Evolutionary conservation across 768 basidiomycete genomes (phyloP).

Genomic region (Rhodotorula kratochvilovae): DNA sequence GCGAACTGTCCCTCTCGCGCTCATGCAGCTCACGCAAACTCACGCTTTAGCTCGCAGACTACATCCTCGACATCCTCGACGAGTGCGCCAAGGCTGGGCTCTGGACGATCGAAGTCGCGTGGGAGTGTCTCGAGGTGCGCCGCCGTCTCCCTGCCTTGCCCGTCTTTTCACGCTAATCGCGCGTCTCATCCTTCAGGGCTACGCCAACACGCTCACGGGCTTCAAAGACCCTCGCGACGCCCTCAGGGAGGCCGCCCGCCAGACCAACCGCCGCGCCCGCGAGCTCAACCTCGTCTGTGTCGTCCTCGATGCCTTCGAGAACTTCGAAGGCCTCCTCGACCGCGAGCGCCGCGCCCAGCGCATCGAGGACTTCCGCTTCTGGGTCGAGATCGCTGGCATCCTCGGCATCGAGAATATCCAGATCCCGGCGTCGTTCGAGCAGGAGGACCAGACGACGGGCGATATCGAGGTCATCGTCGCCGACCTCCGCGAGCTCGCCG

Average conservation of each 20-base stretch:
- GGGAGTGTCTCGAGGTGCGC: conserved; percentile 8
- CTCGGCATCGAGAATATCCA: conserved; percentile 13
- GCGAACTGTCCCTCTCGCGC: too few species aligned
- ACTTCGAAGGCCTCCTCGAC: conserved; percentile 3
- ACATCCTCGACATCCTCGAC: conserved; percentile 10
- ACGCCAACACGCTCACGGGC: conserved; percentile 4
- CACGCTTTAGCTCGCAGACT: too few species aligned
- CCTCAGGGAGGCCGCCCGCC: conserved; percentile 12
- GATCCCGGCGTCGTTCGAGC: conserved; percentile 17
- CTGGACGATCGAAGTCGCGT: conserved; percentile 13
- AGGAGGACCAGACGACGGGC: not conserved
- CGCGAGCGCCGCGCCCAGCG: too few species aligned
- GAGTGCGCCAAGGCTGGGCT: conserved; percentile 8
- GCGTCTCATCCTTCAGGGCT: too few species aligned
- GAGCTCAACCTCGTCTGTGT: not conserved
- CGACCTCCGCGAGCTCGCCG: conserved; percentile 10
- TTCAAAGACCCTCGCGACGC: not conserved
- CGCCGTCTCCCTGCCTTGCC: too few species aligned
- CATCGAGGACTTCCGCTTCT: conserved; percentile 10
- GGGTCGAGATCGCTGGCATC: conserved; percentile 12
- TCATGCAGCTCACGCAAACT: too few species aligned
- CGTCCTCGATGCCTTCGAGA: conserved; percentile 16
- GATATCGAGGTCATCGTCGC: not conserved
- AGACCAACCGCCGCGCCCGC: not conserved
- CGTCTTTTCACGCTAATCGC: too few species aligned